Evolutionary conservation across 345 rosid species (phyloP), one percentile per base, ranked within the genome.

Genomic region (Capsella bursapastoris): DNA sequence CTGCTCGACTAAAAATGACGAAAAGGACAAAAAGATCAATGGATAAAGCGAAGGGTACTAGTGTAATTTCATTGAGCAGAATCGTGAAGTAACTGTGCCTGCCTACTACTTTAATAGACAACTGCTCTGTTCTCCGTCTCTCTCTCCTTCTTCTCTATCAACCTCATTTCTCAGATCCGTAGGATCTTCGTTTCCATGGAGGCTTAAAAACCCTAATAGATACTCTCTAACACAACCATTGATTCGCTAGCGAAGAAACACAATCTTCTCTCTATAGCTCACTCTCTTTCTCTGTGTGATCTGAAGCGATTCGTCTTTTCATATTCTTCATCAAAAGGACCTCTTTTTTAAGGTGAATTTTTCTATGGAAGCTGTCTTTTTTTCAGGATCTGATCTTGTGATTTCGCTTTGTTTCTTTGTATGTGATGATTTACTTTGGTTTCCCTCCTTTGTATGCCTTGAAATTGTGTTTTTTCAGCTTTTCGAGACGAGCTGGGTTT

Each of bases 121-220:
- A 77, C 32, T 64, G 68, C 73, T 66, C 51, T 78, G 10, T 66
- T 51, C 59, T 29, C 50, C 15, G 8, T 38, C 65, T 37, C 61
- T 37, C 41, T 44, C 49, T 44, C 1, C 50, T 6, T 13, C 6
- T 29, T 49, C 58, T 32, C 48, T 65, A 57, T 55, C 50, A 27
- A 22, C 34, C 71, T 45, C 81, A 71, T 51, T 74, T 78, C 78
- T 66, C 73, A 72, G 81, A 72, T 78, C 78, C 71, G 27, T 55
- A 4, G 74, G 74, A 53, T 76, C 71, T 63, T 56, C 80, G 27
- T 71, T 49, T 71, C 12, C 71, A 48, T 71, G 62, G 59, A 65
- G 66, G 64, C 73, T 41, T 71, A 41, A 77, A 71, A 77, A 65
- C 72, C 80, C 76, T 71, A 58, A 34, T 27, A 43, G 63, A 59